Conservation (phyloP, 129 eudicot genomes). For the Kitagawia praeruptora region DNA sequence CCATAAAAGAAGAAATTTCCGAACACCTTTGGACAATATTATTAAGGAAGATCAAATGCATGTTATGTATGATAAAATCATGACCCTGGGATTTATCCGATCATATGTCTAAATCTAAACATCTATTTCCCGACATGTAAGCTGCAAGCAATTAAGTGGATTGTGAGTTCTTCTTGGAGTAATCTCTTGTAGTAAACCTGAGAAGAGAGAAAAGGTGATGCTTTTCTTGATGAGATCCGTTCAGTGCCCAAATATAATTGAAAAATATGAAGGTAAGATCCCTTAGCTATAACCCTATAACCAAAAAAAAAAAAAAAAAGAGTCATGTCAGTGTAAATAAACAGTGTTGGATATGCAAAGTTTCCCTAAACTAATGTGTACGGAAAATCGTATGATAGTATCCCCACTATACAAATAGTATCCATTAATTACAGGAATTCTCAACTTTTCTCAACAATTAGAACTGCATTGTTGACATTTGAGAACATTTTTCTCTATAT, state of each 20-base stretch:
- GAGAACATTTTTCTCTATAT: conserved; percentile 8
- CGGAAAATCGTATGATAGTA: too few relatives aligned
- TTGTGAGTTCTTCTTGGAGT: not conserved
- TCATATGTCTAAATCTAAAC: not conserved
- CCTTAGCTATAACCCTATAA: too few relatives aligned
- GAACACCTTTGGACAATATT: not conserved
- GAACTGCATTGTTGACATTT: conserved; percentile 10
- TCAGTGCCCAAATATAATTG: too few relatives aligned
- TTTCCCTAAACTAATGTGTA: too few relatives aligned
- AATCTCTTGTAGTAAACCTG: not conserved
- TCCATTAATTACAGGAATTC: not conserved
- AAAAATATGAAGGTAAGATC: too few relatives aligned
- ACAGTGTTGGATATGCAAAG: too few relatives aligned
- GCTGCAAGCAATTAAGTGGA: not conserved
- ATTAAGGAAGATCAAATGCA: not conserved
- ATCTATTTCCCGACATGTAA: not conserved
- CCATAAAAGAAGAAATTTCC: not conserved
- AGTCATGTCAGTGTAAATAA: too few relatives aligned
- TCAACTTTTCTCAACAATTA: not conserved
- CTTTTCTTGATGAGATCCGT: not conserved
- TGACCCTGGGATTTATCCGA: not conserved
- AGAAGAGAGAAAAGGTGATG: conserved; percentile 1
- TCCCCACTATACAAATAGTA: too few relatives aligned
- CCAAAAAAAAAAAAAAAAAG: too few relatives aligned
- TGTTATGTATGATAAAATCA: not conserved